Conservation (phyloP, 805 yeast genomes). For the Candida xiaguanensis region DNA sequence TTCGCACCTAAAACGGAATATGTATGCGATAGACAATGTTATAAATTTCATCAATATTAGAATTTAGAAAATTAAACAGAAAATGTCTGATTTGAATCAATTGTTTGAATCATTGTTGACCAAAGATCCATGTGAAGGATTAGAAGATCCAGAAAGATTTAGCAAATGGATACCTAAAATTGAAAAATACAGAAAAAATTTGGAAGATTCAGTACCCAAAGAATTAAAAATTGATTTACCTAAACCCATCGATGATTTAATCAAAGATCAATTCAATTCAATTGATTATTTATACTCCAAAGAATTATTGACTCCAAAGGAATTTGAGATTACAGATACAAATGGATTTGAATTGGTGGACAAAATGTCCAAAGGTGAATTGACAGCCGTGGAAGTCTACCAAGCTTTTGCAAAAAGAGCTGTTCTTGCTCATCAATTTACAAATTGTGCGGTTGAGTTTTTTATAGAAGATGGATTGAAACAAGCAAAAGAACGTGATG, state of each 20-base stretch:
- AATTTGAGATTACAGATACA: conserved; percentile 35
- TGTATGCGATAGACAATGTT: not conserved
- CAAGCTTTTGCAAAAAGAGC: conserved; percentile 42
- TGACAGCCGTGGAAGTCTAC: conserved; percentile 32
- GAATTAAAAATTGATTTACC: conserved; percentile 34
- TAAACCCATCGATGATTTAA: conserved; percentile 25
- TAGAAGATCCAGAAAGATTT: conserved; percentile 8
- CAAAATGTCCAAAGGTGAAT: conserved; percentile 29
- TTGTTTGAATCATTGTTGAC: conserved; percentile 4
- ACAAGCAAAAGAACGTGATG: conserved; percentile 54
- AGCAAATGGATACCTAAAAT: conserved; percentile 44
- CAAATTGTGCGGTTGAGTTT: conserved; percentile 38
- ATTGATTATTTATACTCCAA: conserved; percentile 30
- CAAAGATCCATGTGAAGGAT: conserved; percentile 4
- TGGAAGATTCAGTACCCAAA: conserved; percentile 25
- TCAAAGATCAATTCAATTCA: conserved; percentile 31
- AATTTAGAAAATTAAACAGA: too few relatives aligned
- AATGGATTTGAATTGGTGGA: conserved; percentile 23
- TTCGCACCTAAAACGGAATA: not conserved
- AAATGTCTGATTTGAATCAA: conserved; percentile 1
- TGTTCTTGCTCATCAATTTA: conserved; percentile 35
- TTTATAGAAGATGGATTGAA: conserved; percentile 40
- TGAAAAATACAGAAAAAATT: conserved; percentile 30
- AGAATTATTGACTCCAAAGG: conserved; percentile 29
- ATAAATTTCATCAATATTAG: too few relatives aligned